Evolutionary conservation across 169 alveolate species (phyloP).

Genomic region (Miamiensis avidus): DNA sequence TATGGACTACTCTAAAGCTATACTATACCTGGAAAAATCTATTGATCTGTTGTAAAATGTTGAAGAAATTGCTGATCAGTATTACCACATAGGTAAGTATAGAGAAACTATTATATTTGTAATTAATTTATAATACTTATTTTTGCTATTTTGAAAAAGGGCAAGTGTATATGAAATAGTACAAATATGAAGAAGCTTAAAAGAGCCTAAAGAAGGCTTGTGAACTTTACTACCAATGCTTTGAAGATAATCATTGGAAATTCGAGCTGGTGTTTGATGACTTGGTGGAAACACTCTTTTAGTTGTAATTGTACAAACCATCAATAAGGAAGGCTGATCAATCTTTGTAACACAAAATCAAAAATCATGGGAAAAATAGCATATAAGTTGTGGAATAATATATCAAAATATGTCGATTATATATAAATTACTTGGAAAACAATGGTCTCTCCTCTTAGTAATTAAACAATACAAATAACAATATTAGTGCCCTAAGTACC

Average conservation of each 20-base stretch:
- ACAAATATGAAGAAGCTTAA: background rate
- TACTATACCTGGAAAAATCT: background rate
- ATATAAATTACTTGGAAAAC: background rate
- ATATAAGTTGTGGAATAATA: background rate
- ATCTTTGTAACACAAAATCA: background rate
- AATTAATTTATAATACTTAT: background rate
- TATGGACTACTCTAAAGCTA: background rate
- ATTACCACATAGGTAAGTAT: background rate
- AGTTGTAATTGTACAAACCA: background rate
- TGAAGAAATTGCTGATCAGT: background rate
- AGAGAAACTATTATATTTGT: too few species aligned
- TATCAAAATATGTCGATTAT: too few species aligned
- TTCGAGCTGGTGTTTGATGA: background rate
- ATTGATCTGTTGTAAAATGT: background rate
- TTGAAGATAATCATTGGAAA: background rate
- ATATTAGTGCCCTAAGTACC: background rate
- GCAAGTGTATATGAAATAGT: too few species aligned
- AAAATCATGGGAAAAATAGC: background rate
- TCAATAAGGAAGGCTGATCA: background rate
- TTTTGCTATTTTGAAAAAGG: background rate
- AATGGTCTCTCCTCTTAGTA: background rate
- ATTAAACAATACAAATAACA: background rate
- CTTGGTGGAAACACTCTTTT: background rate
- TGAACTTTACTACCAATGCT: background rate
- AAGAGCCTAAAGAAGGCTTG: background rate